Percentiles rank a stretch among this genome's conserved stretches.
phyloP scores from a whole-genome alignment of 1,284 basidiomycete species.

The Cutaneotrichosporon dermatis region DNA sequence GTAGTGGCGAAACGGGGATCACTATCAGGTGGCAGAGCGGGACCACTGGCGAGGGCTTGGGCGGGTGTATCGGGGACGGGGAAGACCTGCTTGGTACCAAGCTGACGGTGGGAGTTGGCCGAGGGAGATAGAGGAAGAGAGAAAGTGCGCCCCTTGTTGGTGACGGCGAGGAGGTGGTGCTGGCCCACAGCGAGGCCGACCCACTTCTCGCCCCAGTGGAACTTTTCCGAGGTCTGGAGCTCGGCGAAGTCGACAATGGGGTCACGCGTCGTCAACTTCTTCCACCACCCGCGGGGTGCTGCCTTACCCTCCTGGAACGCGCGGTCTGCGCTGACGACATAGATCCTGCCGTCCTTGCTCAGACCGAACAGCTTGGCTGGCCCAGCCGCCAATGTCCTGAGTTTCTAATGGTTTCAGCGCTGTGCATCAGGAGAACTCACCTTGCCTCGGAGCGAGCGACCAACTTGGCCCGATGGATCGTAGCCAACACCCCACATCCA shows the following conservation, averaged over 20 bases:
- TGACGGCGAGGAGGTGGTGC: slow-evolving; percentile 80
- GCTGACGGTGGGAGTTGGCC: slow-evolving; percentile 82
- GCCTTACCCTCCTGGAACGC: slow-evolving; percentile 34
- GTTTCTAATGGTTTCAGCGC: slow-evolving; percentile 55
- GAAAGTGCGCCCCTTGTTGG: slow-evolving; percentile 74
- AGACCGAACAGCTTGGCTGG: slow-evolving; percentile 64
- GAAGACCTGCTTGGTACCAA: slow-evolving; percentile 66
- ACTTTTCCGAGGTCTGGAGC: slow-evolving; percentile 52
- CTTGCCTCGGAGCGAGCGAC: slow-evolving; percentile 60
- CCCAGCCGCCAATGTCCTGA: slow-evolving; percentile 58
- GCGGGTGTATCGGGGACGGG: slow-evolving; percentile 36
- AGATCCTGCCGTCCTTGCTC: slow-evolving; percentile 64
- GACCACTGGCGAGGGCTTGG: slow-evolving; percentile 29
- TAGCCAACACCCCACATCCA: slow-evolving; percentile 79
- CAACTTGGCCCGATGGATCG: slow-evolving; percentile 49
- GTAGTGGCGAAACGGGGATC: slow-evolving; percentile 67
- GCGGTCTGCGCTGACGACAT: slow-evolving; percentile 59
- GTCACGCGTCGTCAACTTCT: slow-evolving; percentile 36
- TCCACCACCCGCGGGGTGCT: slow-evolving; percentile 32
- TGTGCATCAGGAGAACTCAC: slow-evolving; percentile 49
- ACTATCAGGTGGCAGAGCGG: slow-evolving; percentile 34
- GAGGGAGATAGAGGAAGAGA: slow-evolving; percentile 68
- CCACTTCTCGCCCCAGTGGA: slow-evolving; percentile 60
- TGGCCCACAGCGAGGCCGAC: slow-evolving; percentile 67
- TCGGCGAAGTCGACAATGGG: slow-evolving; percentile 49